These are phyloP conservation scores for Tubosaeta sp. DNA, from an alignment of 768 basidiomycete species.

Conservation along the genomic window DNA sequence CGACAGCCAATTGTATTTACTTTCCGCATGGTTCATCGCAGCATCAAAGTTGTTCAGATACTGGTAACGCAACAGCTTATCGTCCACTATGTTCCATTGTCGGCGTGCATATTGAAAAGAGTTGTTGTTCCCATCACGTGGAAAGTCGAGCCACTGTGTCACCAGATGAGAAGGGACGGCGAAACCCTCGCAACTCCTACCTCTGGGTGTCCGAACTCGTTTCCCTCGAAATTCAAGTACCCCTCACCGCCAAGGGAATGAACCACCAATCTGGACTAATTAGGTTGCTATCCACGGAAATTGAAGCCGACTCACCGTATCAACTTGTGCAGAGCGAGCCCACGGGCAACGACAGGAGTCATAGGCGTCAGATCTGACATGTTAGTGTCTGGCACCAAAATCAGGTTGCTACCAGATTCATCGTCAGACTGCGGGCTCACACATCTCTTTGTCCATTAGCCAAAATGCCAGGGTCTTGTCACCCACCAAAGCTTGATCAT, in stretches of 20 bases:
- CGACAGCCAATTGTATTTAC: conserved; percentile 79
- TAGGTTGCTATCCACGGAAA: neutral
- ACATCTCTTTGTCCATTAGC: conserved; percentile 99
- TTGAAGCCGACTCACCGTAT: conserved; percentile 60
- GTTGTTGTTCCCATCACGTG: conserved; percentile 90
- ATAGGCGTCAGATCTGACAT: conserved; percentile 86
- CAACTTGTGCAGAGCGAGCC: conserved; percentile 94
- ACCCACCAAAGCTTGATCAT: conserved; percentile 97
- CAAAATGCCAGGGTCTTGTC: conserved; percentile 99
- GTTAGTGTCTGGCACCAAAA: conserved; percentile 61
- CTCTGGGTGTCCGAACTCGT: conserved; percentile 98
- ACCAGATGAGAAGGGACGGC: neutral
- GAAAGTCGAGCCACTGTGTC: conserved; percentile 96
- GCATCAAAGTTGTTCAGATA: conserved; percentile 92
- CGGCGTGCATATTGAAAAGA: conserved; percentile 97
- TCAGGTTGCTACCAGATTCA: neutral
- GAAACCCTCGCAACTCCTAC: conserved; percentile 34
- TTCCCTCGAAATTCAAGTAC: conserved; percentile 96
- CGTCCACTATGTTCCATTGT: conserved; percentile 95
- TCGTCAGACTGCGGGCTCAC: conserved; percentile 42
- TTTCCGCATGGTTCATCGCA: conserved; percentile 86
- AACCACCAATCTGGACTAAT: conserved; percentile 63
- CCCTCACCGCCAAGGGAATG: conserved; percentile 96
- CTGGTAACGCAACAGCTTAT: conserved; percentile 79
- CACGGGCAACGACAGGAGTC: conserved; percentile 84